Conservation (phyloP, 768 basidiomycete species). For the Leccinum imitatum region DNA sequence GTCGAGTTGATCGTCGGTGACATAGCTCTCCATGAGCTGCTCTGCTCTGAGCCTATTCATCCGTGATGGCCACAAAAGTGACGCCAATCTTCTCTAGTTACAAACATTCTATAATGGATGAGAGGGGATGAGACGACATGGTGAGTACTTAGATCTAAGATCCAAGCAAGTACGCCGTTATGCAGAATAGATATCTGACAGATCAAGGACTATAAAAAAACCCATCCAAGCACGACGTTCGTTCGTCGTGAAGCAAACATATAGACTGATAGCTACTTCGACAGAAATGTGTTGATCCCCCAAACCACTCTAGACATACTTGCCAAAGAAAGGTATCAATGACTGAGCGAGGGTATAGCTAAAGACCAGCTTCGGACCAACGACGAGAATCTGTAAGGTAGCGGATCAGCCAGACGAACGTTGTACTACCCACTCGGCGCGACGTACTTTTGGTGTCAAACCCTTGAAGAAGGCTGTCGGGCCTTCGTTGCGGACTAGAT, state of each 20-base stretch:
- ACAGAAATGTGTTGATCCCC: background rate
- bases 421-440: slow-evolving; percentile 11
- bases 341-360: slow-evolving; percentile 97
- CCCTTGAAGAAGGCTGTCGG: slow-evolving; percentile 90
- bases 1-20: too few species aligned
- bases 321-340: slow-evolving; percentile 87
- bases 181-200: slow-evolving; percentile 7
- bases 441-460: slow-evolving; percentile 84
- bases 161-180: background rate
- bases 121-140: too few species aligned
- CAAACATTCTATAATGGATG: too few species aligned
- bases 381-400: slow-evolving; percentile 74
- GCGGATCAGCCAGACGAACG: slow-evolving; percentile 11
- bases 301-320: slow-evolving; percentile 59
- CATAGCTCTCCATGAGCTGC: too few species aligned
- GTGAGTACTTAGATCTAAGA: too few species aligned
- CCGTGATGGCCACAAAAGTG: too few species aligned
- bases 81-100: too few species aligned
- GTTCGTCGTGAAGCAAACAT: slow-evolving; percentile 3
- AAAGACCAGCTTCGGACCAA: slow-evolving; percentile 97
- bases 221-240: background rate
- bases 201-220: slow-evolving; percentile 15
- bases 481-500: slow-evolving; percentile 87
- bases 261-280: background rate
- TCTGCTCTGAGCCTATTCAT: too few species aligned